phyloP scores from a whole-genome alignment of 352 stramenopile species.

The Pythium aristosporum region DNA sequence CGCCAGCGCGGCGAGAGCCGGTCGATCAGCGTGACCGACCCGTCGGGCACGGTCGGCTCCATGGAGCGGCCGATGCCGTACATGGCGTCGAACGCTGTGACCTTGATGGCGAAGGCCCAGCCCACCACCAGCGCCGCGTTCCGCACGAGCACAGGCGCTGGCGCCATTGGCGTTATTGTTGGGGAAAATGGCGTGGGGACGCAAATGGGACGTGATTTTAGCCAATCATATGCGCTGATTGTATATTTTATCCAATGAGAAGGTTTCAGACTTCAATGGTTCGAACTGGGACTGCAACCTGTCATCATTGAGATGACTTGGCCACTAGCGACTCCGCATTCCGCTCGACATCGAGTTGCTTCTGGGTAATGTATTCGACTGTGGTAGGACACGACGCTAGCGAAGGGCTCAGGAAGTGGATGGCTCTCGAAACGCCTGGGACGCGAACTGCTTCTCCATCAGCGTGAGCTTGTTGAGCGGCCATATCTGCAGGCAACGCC shows the following conservation, averaged over 20 bases:
- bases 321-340: neutral
- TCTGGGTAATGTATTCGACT: neutral
- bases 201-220: neutral
- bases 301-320: neutral
- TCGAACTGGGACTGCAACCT: too few relatives aligned
- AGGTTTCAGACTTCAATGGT: neutral
- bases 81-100: constrained; percentile 72
- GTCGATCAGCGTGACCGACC: constrained; percentile 84
- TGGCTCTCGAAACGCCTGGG: constrained; percentile 52
- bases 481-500: constrained; percentile 57
- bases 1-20: constrained; percentile 68
- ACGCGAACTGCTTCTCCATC: constrained; percentile 53
- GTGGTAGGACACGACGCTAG: neutral
- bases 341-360: neutral
- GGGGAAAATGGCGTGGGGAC: neutral
- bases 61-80: constrained; percentile 88
- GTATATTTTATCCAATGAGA: neutral
- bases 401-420: constrained; percentile 12
- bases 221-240: constrained; percentile 16
- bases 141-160: constrained; percentile 25
- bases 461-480: constrained; percentile 64
- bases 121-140: constrained; percentile 57
- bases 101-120: constrained; percentile 63
- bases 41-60: constrained; percentile 73
- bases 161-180: neutral